Base-by-base conservation (phyloP, 768 basidiomycete genomes). In the Cystoderma amianthinum region DNA sequence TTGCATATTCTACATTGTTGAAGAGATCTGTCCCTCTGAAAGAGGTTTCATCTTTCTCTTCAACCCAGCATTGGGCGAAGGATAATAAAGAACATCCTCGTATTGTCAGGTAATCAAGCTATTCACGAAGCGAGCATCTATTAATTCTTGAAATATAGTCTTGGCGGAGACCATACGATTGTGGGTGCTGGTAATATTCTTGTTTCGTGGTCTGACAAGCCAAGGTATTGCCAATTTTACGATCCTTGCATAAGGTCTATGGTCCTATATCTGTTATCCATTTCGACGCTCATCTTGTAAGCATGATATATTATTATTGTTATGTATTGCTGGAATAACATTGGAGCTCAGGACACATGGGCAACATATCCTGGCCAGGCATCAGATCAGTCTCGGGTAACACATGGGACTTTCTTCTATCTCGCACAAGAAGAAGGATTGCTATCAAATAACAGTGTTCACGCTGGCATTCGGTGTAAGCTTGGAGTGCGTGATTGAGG, bases 151-250 rank as follows among this genome's bases (percentile, higher is more conserved):
- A n/a, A n/a, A n/a, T 28, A 1, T 42, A 83, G 83, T 61, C 67
- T 88, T 20, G 92, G 92, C 18, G 91, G 91, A 4, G 91, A 93
- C 53, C 91, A 93, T 58, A 89, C 89, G 11, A 85, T 92, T 47
- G 89, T 83, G 35, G 46, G 63, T 50, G 18, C 13, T 18, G 17
- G 6, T 11, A 3, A n/a, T n/a, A n/a, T n/a, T n/a, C n/a, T n/a
- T n/a, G n/a, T n/a, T n/a, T n/a, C n/a, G n/a, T n/a, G n/a, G n/a
- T n/a, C n/a, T n/a, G n/a, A n/a, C n/a, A n/a, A n/a, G n/a, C n/a
- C 21, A 38, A 80, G 77, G 77, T 85, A 5, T 73, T 91, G 13
- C 88, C 90, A 5, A 90, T 93, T 49, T 72, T 94, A 11, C 82
- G 88, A 34, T 76, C 90, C 12, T 62, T 94, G 32, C 62, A 85